Conservation (phyloP, 2,329 filamentous ascomycete genomes). For the Botryosphaeria dothidea region DNA sequence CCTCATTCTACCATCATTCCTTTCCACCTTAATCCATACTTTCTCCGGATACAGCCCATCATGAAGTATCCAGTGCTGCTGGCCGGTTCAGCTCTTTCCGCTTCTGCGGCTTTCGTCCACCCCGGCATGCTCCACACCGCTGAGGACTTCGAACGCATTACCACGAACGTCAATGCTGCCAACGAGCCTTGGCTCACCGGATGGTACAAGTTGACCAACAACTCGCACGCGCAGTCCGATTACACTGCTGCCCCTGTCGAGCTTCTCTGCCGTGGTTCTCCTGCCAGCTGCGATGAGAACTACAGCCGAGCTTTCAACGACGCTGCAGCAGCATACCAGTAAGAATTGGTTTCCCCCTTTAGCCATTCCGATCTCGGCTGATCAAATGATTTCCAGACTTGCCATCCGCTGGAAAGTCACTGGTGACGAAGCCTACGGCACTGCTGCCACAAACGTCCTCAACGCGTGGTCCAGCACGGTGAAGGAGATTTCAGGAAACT, state of each 20-base stretch:
- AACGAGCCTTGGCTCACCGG: conserved; percentile 38
- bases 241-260: conserved; percentile 33
- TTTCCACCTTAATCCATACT: background rate
- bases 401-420: conserved; percentile 46
- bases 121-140: conserved; percentile 40
- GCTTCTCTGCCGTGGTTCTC: conserved; percentile 39
- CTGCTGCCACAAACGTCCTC: conserved; percentile 40
- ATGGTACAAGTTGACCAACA: conserved; percentile 36
- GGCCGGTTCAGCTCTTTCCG: conserved; percentile 4
- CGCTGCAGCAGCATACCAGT: conserved; percentile 38
- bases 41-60: background rate
- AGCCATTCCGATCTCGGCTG: background rate
- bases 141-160: conserved; percentile 44
- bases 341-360: background rate
- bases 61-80: background rate
- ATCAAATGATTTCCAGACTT: conserved; percentile 21
- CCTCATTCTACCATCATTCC: background rate
- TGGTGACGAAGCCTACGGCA: conserved; percentile 38
- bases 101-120: conserved; percentile 27
- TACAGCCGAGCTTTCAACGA: conserved; percentile 37
- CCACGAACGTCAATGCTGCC: conserved; percentile 34
- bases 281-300: conserved; percentile 31
- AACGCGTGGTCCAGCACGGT: conserved; percentile 42
- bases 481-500: conserved; percentile 33
- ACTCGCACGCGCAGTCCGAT: conserved; percentile 29